phyloP scores from a whole-genome alignment of 2,329 filamentous ascomycete genomes.

The Neonectria coccinea region DNA sequence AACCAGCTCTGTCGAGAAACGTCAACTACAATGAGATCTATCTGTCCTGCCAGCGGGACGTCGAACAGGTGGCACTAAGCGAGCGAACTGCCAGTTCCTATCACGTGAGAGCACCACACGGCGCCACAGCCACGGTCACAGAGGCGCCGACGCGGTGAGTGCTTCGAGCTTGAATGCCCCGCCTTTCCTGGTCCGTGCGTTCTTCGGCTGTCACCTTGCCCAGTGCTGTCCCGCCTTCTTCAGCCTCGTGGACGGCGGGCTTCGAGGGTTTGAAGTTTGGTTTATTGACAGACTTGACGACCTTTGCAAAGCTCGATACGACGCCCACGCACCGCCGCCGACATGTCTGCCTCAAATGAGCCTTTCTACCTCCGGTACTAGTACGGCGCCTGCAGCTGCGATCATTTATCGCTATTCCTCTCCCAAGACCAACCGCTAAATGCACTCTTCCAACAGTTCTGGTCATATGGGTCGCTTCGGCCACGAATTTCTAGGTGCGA shows the following conservation, averaged over 20 bases:
- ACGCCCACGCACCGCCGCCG: slow-evolving; percentile 41
- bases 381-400: slow-evolving; percentile 64
- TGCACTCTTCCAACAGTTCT: slow-evolving; percentile 70
- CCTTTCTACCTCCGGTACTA: slow-evolving; percentile 98
- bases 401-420: background rate
- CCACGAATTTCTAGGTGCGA: slow-evolving; percentile 92
- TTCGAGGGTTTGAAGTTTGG: slow-evolving; percentile 18
- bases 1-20: slow-evolving; percentile 46
- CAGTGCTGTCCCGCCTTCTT: slow-evolving; percentile 38
- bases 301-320: slow-evolving; percentile 15
- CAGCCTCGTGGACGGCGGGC: slow-evolving; percentile 40
- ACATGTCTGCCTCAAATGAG: slow-evolving; percentile 77
- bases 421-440: slow-evolving; percentile 24
- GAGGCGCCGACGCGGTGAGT: slow-evolving; percentile 22
- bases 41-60: slow-evolving; percentile 52
- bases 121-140: slow-evolving; percentile 24
- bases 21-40: slow-evolving; percentile 53
- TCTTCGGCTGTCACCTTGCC: slow-evolving; percentile 19
- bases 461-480: slow-evolving; percentile 97
- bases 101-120: slow-evolving; percentile 50
- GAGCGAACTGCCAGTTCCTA: slow-evolving; percentile 27
- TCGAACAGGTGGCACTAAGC: slow-evolving; percentile 58
- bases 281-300: slow-evolving; percentile 18
- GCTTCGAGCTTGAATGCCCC: slow-evolving; percentile 36
- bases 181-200: slow-evolving; percentile 39